Base-by-base conservation (phyloP, 805 yeast species). In the Saccharomycopsis malanga region DNA sequence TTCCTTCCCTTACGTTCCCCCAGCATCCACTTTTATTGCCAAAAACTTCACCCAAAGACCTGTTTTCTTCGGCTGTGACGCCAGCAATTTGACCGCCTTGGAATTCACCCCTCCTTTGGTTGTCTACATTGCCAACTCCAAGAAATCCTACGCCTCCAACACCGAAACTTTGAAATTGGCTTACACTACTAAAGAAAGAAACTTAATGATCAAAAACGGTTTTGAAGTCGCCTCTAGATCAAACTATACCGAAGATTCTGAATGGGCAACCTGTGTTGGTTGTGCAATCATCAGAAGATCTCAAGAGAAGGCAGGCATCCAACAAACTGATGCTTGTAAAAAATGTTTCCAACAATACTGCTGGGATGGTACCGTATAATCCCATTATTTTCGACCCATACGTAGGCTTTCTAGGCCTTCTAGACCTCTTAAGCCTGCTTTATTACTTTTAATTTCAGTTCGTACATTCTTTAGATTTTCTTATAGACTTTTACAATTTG, bases 1-100 rank as follows among this genome's bases (percentile, higher is more conserved):
- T n/a, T 68, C 81, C 2, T 84, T 83, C 72, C 95, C 95, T 9
- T 76, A 83, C 55, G 89, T 87, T 46, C 95, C 95, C 12, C 88
- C 78, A 60, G 66, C 61, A 22, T 63, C 71, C 39, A 73, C 88
- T 0, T 83, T 86, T 61, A 58, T 75, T 23, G 71, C 73, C 50
- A 56, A 66, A 53, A 83, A 83, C 49, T 68, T 86, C 53, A 81
- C 86, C 14, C 68, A 80, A 7, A 73, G 66, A 51, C 95, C 95
- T 43, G n/a, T n/a, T n/a, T n/a, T n/a, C n/a, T n/a, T n/a, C n/a
- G n/a, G n/a, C n/a, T n/a, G n/a, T n/a, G n/a, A 83, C 58, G 72
- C 85, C 3, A 54, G 20, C 10, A 50, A 50, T 45, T 35, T 50
- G 24, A 49, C 53, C 15, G 32, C 17, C 9, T 38, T 49, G 10